Evolutionary conservation across 306 rosid genomes (phyloP), one percentile per base, ranked within the genome.

Genomic region (barrel medic (Medicago truncatula)): DNA sequence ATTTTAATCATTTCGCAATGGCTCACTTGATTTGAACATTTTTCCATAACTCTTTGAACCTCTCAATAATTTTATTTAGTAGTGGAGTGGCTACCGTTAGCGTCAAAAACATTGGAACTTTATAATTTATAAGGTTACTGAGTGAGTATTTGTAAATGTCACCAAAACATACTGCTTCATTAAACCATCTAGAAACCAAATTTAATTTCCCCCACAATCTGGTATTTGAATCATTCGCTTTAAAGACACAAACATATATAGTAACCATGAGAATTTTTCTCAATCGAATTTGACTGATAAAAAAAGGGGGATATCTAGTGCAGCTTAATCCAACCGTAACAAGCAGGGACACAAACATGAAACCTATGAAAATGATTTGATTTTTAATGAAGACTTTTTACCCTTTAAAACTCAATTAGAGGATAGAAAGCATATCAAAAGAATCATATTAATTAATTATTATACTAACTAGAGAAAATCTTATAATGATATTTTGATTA

Each of bases 11-110:
- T 18, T 36, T 63, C 40, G n/a, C 36, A 75, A 34, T 34, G 50
- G 11, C 72, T 62, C 28, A 50, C 25, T 75, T 21, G 4, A 53
- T 46, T 50, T 63, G 41, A 64, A 52, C 65, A 39, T 21, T 75
- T 28, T 16, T 18, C 46, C 17, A 25, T 49, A 62, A 21, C 39
- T 12, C n/a, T 31, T 14, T 52, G 20, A 74, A 69, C 47, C n/a
- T 50, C 10, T 31, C 52, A 18, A 12, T 49, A 41, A 49, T 18
- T 49, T 25, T 49, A 52, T 11, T 61, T 9, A 4, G 49, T n/a
- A 7, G 58, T 2, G 23, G 58, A 44, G 47, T 23, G 14, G 16
- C 36, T 52, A 31, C 12, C 13, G n/a, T 16, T 31, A 36, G 17
- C 8, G 0, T 46, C 1, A 15, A 44, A 73, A 25, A 59, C 25